Evolutionary conservation across 768 basidiomycete genomes (phyloP).

Genomic region (Lenzites betulinus): DNA sequence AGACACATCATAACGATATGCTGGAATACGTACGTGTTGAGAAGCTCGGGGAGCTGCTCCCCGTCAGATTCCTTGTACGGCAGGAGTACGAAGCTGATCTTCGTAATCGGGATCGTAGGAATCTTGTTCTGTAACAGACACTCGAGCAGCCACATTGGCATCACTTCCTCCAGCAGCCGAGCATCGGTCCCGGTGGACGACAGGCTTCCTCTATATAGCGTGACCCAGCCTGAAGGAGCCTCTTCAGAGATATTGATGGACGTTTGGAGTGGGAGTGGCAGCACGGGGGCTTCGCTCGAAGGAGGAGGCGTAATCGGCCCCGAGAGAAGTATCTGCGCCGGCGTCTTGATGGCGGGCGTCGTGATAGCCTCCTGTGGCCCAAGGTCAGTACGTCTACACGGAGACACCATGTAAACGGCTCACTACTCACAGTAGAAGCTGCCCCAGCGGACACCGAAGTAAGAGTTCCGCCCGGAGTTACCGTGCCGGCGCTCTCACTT

Average conservation of each 20-base stretch:
- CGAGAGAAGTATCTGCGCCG: constrained; percentile 56
- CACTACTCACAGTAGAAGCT: constrained; percentile 32
- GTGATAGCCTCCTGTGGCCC: constrained; percentile 14
- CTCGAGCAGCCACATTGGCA: constrained; percentile 90
- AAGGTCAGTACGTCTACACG: neutral
- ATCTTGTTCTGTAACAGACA: constrained; percentile 74
- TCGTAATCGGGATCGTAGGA: constrained; percentile 54
- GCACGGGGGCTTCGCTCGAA: constrained; percentile 68
- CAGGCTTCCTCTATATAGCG: constrained; percentile 74
- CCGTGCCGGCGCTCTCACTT: constrained; percentile 27
- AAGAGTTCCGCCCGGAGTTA: constrained; percentile 22
- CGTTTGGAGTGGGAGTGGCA: constrained; percentile 59
- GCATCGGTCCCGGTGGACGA: constrained; percentile 56
- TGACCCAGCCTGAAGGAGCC: constrained; percentile 68
- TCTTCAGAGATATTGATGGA: constrained; percentile 83
- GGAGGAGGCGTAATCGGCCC: constrained; percentile 65
- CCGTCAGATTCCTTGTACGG: constrained; percentile 66
- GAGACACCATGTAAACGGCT: no score
- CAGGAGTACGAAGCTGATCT: constrained; percentile 88
- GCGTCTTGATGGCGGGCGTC: constrained; percentile 43
- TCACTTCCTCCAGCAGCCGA: constrained; percentile 63
- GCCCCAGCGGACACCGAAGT: constrained; percentile 5
- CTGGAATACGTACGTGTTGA: constrained; percentile 70
- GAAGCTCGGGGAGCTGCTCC: constrained; percentile 73
- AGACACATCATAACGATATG: neutral